These are phyloP conservation scores for Brachypodium distachyon DNA, from an alignment of 202 grass and related monocot species.

Conservation along the genomic window DNA sequence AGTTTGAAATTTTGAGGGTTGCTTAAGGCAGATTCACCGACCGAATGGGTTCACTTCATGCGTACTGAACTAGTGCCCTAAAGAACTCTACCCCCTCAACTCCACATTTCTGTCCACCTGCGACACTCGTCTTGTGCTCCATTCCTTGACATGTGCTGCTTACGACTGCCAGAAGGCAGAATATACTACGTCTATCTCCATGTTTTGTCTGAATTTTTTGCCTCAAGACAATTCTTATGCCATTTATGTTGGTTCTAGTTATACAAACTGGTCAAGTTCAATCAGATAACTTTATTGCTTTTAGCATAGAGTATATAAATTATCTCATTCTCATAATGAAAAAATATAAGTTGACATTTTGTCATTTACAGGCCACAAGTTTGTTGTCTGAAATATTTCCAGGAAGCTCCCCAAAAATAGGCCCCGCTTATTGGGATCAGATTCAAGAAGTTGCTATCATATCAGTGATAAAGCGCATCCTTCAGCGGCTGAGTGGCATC, in stretches of 20 bases:
- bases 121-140: too few relatives aligned
- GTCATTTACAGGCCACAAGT: slow-evolving; percentile 43
- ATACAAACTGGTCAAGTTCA: not conserved
- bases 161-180: not conserved
- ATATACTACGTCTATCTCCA: not conserved
- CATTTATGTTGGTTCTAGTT: not conserved
- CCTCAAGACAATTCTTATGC: not conserved
- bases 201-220: slow-evolving; percentile 18
- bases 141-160: not conserved
- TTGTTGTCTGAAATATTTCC: slow-evolving; percentile 86
- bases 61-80: not conserved
- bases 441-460: slow-evolving; percentile 89
- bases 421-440: slow-evolving; percentile 89
- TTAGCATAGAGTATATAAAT: not conserved
- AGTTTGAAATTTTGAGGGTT: not conserved
- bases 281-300: not conserved
- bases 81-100: not conserved
- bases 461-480: slow-evolving; percentile 62
- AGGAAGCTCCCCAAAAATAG: slow-evolving; percentile 57
- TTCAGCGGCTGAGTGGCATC: slow-evolving; percentile 66
- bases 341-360: not conserved
- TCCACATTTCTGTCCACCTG: not conserved
- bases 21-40: not conserved
- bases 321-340: slow-evolving; percentile 3
- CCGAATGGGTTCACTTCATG: not conserved